A percentile compares a stretch with the other conserved stretches of the same genome.
These are phyloP conservation scores for Stephania yunnanensis DNA, from an alignment of 164 flowering plant genomes.

Conservation along the genomic window DNA sequence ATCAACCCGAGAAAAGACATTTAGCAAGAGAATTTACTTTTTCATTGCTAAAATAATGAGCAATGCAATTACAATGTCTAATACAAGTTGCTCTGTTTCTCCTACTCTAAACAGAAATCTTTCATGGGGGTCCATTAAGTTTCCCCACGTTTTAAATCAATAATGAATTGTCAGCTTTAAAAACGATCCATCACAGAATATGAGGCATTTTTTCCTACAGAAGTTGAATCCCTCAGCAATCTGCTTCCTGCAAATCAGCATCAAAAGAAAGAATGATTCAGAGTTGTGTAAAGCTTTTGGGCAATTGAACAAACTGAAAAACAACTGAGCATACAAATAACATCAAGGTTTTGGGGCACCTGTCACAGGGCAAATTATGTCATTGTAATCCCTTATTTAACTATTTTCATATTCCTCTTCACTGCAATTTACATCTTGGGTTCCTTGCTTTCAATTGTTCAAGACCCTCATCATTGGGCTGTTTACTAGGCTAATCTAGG, in stretches of 20 bases:
- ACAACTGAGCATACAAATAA: background rate
- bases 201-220: background rate
- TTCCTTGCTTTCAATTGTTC: no score
- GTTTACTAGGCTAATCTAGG: background rate
- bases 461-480: background rate
- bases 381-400: background rate
- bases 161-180: background rate
- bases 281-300: background rate
- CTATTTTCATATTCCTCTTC: background rate
- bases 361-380: background rate
- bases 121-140: background rate
- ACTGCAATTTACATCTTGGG: no score
- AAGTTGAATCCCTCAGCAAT: conserved; percentile 1
- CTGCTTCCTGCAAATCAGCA: conserved; percentile 1
- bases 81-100: background rate
- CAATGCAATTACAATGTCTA: background rate
- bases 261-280: background rate
- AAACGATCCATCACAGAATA: background rate
- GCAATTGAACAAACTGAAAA: background rate
- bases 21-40: background rate
- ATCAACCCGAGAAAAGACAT: background rate
- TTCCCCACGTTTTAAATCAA: background rate
- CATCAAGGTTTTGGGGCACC: background rate
- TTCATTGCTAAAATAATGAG: background rate
- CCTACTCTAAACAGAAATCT: background rate